Conservation (phyloP, 805 yeast species). For the Pichia insulana region DNA sequence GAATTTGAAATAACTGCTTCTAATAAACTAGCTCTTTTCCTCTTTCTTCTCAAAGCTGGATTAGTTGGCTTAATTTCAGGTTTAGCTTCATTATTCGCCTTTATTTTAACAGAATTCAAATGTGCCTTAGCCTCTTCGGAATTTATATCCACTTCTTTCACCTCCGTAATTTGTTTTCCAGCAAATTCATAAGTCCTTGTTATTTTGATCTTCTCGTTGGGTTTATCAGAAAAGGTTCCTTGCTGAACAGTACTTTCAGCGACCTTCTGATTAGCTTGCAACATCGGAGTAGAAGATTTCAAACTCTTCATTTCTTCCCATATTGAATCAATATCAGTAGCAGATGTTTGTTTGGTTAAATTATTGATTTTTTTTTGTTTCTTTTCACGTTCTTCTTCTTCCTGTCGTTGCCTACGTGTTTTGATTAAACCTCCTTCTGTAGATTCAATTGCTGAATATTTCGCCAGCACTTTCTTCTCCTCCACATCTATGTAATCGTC, state of each 20-base stretch:
- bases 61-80: background rate
- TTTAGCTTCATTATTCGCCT: background rate
- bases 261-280: background rate
- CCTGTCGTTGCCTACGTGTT: constrained; percentile 12
- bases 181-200: constrained; percentile 81
- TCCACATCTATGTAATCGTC: constrained; percentile 13
- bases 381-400: constrained; percentile 2
- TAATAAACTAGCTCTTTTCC: constrained; percentile 66
- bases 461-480: constrained; percentile 17
- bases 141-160: constrained; percentile 62
- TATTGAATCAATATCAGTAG: constrained; percentile 38
- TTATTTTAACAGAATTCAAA: constrained; percentile 39
- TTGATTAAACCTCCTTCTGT: constrained; percentile 15
- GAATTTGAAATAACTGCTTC: constrained; percentile 67
- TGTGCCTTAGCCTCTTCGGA: constrained; percentile 88
- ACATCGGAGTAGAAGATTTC: background rate
- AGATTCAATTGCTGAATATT: constrained; percentile 48
- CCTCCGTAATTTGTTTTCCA: constrained; percentile 71
- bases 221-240: background rate
- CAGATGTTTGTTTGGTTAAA: constrained; percentile 17
- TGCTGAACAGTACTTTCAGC: background rate
- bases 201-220: constrained; percentile 51
- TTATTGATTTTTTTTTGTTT: constrained; percentile 16
- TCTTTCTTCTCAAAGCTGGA: constrained; percentile 26
- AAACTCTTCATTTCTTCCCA: constrained; percentile 44